Evolutionary conservation across 257 asterid species (phyloP).

Genomic region (Ilex asprella): DNA sequence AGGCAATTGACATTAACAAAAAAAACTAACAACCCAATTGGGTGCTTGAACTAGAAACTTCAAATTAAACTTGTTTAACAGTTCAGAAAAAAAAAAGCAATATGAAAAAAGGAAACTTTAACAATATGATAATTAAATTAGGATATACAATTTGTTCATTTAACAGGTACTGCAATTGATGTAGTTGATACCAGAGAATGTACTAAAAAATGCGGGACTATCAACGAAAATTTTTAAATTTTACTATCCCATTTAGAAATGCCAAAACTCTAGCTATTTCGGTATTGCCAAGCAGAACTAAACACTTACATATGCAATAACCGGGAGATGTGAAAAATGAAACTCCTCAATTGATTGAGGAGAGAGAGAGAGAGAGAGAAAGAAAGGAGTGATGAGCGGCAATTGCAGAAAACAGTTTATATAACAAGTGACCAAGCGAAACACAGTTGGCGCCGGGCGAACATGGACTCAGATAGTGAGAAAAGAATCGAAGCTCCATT

Average conservation of each 20-base stretch:
- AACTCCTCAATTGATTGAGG: background rate
- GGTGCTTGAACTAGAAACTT: background rate
- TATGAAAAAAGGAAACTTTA: background rate
- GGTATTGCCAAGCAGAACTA: background rate
- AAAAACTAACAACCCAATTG: background rate
- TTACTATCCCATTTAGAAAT: too few species aligned
- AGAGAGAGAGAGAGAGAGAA: background rate
- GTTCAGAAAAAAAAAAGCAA: background rate
- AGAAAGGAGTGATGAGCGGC: slow-evolving; percentile 10
- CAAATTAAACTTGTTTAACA: background rate
- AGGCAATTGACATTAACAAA: background rate
- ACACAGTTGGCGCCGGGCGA: slow-evolving; percentile 28
- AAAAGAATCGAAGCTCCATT: slow-evolving; percentile 35
- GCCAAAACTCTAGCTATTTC: too few species aligned
- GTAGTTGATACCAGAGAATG: background rate
- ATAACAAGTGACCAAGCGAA: slow-evolving; percentile 19
- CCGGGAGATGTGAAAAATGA: background rate
- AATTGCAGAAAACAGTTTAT: slow-evolving; percentile 13
- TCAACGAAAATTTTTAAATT: background rate
- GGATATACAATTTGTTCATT: background rate
- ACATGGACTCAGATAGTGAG: slow-evolving; percentile 39
- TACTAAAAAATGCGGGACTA: background rate
- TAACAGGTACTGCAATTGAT: background rate
- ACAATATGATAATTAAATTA: background rate
- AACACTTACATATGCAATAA: background rate